Base-by-base conservation (phyloP, 2,329 filamentous ascomycete species). In the Zymoseptoria brevis region DNA sequence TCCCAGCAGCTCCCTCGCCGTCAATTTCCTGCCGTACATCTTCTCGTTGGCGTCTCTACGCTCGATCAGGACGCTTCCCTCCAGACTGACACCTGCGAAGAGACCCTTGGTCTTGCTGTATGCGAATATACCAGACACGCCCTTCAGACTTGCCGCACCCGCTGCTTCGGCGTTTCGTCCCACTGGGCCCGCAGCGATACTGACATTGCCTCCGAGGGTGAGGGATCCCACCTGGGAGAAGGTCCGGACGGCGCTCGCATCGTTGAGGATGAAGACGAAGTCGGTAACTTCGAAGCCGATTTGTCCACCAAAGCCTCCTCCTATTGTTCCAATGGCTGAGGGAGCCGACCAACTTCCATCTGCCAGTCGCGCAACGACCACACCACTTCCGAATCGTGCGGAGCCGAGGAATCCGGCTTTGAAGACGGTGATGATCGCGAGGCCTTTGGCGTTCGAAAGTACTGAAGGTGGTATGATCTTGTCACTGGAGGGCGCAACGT, bases 241-340 rank as follows among this genome's bases (percentile, higher is more conserved):
- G 8, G 93, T 92, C 74, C 90, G 90, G 66, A 99, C 93, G 51
- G 94, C 93, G 60, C 80, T 84, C 50, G 86, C 80, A 72, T 99
- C 93, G 77, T 99, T 99, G 65, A 99, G 85, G 66, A 99, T 96
- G 77, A 99, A 97, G 73, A 99, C 94, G 72, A 99, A 99, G 74
- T 94, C 90, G 60, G 90, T 94, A 62, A 95, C 76, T 75, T 95
- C 90, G 24, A 93, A 89, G 41, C 89, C 89, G 69, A 95, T 90
- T 76, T 94, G 89, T 49, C 89, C 89, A 66, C 89, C 89, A 65
- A 95, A 89, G 22, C 89, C 90, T 57, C 87, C 90, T 66, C 90
- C 90, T 26, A 87, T 85, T 1, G 88, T 91, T 56, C 87, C 86
- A 70, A 94, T 91, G 55, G 89, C 90, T 59, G 85, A 88, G 11